Evolutionary conservation across 23 red algal species (phyloP).

Genomic region (Cyanidiococcus yangmingshanensis): DNA sequence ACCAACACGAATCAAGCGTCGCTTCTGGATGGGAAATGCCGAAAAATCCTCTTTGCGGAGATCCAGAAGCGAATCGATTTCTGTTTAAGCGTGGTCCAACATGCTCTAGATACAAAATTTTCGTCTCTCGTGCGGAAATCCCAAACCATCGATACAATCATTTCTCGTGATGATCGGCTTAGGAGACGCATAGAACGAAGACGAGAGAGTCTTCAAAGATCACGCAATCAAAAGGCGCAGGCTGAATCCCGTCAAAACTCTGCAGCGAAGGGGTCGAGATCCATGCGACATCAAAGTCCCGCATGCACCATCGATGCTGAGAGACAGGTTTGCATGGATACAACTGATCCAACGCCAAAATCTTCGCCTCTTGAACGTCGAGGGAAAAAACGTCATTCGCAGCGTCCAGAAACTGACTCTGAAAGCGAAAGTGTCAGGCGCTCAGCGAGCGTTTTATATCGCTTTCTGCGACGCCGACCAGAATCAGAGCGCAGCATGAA

Average conservation of each 20-base stretch:
- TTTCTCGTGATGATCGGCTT: not conserved
- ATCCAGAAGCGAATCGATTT: constrained; percentile 3
- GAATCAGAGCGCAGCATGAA: not conserved
- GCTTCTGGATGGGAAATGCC: not conserved
- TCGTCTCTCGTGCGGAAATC: not conserved
- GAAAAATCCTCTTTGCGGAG: not conserved
- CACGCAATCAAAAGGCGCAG: not conserved
- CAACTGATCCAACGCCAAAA: too few species aligned
- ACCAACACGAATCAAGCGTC: not conserved
- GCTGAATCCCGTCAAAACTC: not conserved
- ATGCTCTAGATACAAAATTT: not conserved
- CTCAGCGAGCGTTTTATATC: not conserved
- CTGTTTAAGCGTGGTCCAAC: not conserved
- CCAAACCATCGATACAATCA: not conserved
- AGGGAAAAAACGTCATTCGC: not conserved
- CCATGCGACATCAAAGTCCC: too few species aligned
- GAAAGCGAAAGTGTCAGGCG: not conserved
- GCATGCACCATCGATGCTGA: too few species aligned
- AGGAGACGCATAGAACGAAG: not conserved
- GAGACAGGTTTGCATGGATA: too few species aligned
- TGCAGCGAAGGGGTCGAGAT: too few species aligned
- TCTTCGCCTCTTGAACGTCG: too few species aligned
- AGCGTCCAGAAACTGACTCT: not conserved
- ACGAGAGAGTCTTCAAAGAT: not conserved
- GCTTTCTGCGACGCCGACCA: not conserved